phyloP scores from a whole-genome alignment of 2,329 filamentous ascomycete species.

The Pseudogymnoascus sp. region DNA sequence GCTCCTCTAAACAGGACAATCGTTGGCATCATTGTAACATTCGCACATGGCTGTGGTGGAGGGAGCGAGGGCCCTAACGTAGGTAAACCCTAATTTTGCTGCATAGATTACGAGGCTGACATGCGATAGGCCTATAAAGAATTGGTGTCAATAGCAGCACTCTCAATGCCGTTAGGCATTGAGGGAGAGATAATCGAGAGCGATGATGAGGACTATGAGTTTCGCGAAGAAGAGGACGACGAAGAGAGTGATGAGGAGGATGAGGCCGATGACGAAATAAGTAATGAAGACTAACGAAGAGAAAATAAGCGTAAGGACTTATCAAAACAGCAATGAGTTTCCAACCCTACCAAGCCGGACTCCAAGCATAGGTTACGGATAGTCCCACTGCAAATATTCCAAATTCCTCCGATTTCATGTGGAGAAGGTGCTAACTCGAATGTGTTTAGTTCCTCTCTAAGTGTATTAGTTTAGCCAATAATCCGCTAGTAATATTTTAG shows the following conservation, averaged over 20 bases:
- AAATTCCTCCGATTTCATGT: neutral
- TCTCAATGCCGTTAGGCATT: neutral
- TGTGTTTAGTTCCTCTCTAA: neutral
- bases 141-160: neutral
- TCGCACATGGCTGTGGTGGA: neutral
- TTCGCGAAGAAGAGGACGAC: neutral
- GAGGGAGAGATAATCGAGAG: neutral
- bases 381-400: neutral
- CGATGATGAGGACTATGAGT: neutral
- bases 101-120: neutral
- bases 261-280: neutral
- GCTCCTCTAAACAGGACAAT: neutral
- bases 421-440: neutral
- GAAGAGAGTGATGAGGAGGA: neutral
- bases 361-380: neutral
- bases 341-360: neutral
- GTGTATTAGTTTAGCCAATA: neutral
- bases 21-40: conserved; percentile 9
- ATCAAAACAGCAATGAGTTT: neutral
- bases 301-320: neutral
- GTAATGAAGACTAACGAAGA: neutral
- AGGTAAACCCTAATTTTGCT: no score
- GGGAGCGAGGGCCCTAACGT: no score
- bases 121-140: neutral
- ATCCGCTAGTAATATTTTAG: neutral